A percentile compares a stretch with the other conserved stretches of the same genome.
These are phyloP conservation scores for Hypoxylon trugodes DNA, from an alignment of 495 filamentous ascomycete species.

Conservation along the genomic window DNA sequence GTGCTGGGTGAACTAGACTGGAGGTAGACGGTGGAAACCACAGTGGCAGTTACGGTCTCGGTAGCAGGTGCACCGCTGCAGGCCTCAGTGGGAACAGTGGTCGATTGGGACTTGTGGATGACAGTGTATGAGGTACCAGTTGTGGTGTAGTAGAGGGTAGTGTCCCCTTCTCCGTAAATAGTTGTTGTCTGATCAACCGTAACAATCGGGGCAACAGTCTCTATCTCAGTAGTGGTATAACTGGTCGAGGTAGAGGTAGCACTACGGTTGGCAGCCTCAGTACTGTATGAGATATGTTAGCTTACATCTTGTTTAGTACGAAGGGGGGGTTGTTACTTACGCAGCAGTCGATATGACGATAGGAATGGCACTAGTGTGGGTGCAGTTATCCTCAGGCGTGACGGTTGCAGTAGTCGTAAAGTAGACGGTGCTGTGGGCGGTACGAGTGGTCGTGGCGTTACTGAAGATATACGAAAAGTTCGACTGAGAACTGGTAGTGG, in stretches of 20 bases:
- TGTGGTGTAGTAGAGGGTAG: background rate
- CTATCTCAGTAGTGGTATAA: slow-evolving; percentile 25
- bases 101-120: no score
- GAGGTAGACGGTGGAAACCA: slow-evolving; percentile 34
- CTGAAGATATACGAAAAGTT: background rate
- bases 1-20: background rate
- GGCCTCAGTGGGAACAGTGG: no score
- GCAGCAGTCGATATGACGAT: slow-evolving; percentile 6
- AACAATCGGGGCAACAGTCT: slow-evolving; percentile 15
- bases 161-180: background rate
- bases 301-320: background rate
- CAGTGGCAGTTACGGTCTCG: slow-evolving; percentile 19
- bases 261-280: slow-evolving; percentile 10
- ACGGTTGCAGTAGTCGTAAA: slow-evolving; percentile 16
- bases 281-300: slow-evolving; percentile 18
- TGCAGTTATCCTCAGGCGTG: slow-evolving; percentile 21
- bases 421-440: slow-evolving; percentile 9
- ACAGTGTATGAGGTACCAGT: background rate
- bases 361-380: background rate
- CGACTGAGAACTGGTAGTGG: background rate
- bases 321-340: slow-evolving; percentile 18
- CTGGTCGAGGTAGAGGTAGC: background rate
- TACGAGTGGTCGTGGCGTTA: background rate
- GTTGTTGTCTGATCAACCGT: slow-evolving; percentile 23
- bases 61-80: no score